A percentile compares a stretch with the other conserved stretches of the same genome.
Conservation (phyloP, 805 yeast genomes). For the Blastobotrys chiropterorum region DNA sequence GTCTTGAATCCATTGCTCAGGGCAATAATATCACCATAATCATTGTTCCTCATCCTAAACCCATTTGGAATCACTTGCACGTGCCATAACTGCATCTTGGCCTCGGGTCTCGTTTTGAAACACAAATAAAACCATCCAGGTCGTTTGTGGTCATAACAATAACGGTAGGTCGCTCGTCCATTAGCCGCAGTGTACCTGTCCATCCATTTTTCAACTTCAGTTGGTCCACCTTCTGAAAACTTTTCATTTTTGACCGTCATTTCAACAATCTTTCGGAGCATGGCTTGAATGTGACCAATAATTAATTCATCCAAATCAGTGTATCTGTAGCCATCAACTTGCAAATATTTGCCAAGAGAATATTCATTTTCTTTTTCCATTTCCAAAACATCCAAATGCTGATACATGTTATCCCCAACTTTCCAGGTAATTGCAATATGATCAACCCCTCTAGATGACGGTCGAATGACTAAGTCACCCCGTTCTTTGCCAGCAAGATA, state of each 20-base stretch:
- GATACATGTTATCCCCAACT: slow-evolving; percentile 83
- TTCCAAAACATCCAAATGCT: slow-evolving; percentile 84
- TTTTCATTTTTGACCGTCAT: slow-evolving; percentile 75
- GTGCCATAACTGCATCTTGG: slow-evolving; percentile 69
- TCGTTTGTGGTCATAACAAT: slow-evolving; percentile 79
- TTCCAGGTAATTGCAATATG: slow-evolving; percentile 96
- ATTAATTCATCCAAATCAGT: slow-evolving; percentile 91
- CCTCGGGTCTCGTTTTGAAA: slow-evolving; percentile 59
- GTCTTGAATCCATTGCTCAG: slow-evolving; percentile 95
- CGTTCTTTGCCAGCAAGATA: slow-evolving; percentile 80
- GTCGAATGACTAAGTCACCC: slow-evolving; percentile 92
- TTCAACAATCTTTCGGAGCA: slow-evolving; percentile 76
- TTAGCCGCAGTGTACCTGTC: slow-evolving; percentile 86
- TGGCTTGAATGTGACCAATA: slow-evolving; percentile 76
- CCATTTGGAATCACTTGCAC: slow-evolving; percentile 89
- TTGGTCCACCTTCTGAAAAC: slow-evolving; percentile 71
- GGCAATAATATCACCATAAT: slow-evolving; percentile 82
- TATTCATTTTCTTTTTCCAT: slow-evolving; percentile 57
- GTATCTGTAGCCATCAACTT: slow-evolving; percentile 65
- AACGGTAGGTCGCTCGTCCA: slow-evolving; percentile 81
- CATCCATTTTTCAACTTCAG: slow-evolving; percentile 80
- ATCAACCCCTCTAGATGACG: slow-evolving; percentile 83
- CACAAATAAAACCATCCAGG: slow-evolving; percentile 92
- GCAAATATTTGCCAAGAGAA: slow-evolving; percentile 50
- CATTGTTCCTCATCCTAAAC: slow-evolving; percentile 67